These are phyloP conservation scores for Leptodontidium sp. DNA, from an alignment of 2,329 filamentous ascomycete species.

Conservation along the genomic window DNA sequence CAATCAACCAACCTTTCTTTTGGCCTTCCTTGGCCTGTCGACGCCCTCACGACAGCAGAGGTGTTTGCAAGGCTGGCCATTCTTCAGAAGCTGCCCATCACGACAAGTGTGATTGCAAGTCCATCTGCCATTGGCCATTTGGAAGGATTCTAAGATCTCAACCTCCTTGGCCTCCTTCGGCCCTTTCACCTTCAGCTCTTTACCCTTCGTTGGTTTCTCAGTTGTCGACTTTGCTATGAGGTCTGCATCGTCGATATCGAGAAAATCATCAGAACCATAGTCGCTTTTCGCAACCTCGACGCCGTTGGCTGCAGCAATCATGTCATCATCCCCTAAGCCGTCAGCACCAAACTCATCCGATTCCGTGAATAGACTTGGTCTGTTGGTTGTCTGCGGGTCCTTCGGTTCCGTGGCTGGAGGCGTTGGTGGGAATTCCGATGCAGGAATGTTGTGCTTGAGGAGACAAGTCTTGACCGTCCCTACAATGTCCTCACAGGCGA, in stretches of 20 bases:
- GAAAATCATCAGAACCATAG: constrained; percentile 54
- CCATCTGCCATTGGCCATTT: constrained; percentile 75
- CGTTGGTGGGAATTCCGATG: constrained; percentile 45
- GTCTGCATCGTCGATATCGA: constrained; percentile 57
- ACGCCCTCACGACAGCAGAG: constrained; percentile 76
- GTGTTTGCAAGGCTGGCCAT: constrained; percentile 68
- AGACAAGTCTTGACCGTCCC: constrained; percentile 54
- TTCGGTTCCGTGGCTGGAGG: constrained; percentile 13
- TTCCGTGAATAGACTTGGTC: background rate
- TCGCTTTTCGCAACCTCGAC: constrained; percentile 37
- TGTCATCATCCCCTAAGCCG: constrained; percentile 53
- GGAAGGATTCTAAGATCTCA: constrained; percentile 51
- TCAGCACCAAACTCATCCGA: constrained; percentile 43
- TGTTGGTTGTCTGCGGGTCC: background rate
- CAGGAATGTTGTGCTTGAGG: constrained; percentile 46
- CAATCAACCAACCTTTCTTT: constrained; percentile 31
- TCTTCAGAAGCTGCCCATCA: constrained; percentile 49
- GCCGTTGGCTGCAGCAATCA: constrained; percentile 49
- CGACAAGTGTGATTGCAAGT: constrained; percentile 74
- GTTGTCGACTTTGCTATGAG: background rate
- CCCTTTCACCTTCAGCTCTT: background rate
- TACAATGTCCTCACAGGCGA: constrained; percentile 87
- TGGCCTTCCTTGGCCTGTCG: constrained; percentile 60
- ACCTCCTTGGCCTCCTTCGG: constrained; percentile 16
- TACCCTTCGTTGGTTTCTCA: constrained; percentile 37